Conservation (phyloP, 2,329 filamentous ascomycete genomes). For the Trichoderma atrobrunneum region DNA sequence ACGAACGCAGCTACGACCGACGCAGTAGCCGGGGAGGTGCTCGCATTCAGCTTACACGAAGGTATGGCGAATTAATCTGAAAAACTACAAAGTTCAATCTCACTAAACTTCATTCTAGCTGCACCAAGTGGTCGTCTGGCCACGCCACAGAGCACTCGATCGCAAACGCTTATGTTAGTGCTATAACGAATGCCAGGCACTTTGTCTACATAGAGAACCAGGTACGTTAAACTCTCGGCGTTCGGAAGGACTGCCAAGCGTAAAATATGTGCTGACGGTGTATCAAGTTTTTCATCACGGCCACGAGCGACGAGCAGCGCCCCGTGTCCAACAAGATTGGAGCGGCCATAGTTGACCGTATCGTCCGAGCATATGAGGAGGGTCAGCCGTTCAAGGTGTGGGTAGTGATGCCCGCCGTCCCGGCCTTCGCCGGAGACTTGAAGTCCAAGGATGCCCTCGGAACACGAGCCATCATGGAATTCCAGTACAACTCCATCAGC, state of each 20-base stretch:
- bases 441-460: constrained; percentile 69
- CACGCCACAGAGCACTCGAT: constrained; percentile 69
- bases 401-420: constrained; percentile 75
- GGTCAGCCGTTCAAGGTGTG: constrained; percentile 70
- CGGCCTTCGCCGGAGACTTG: constrained; percentile 79
- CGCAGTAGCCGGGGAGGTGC: constrained; percentile 27
- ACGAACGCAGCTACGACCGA: background rate
- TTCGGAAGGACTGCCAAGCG: fast-evolving
- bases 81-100: background rate
- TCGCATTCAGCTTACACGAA: constrained; percentile 52
- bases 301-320: constrained; percentile 65
- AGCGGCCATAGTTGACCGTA: constrained; percentile 73
- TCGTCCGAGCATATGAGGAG: constrained; percentile 65
- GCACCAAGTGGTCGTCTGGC: constrained; percentile 51
- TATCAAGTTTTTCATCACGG: constrained; percentile 77
- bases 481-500: constrained; percentile 77
- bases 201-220: constrained; percentile 80
- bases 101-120: constrained; percentile 32
- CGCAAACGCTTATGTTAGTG: constrained; percentile 75
- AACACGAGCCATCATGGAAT: constrained; percentile 85
- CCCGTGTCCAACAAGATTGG: constrained; percentile 78
- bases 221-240: constrained; percentile 30
- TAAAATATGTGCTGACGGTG: background rate
- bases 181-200: constrained; percentile 65
- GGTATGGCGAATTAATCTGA: constrained; percentile 32